Base-by-base conservation (phyloP, 192 early-diverging fungal genomes). In the Podila epicladia region DNA sequence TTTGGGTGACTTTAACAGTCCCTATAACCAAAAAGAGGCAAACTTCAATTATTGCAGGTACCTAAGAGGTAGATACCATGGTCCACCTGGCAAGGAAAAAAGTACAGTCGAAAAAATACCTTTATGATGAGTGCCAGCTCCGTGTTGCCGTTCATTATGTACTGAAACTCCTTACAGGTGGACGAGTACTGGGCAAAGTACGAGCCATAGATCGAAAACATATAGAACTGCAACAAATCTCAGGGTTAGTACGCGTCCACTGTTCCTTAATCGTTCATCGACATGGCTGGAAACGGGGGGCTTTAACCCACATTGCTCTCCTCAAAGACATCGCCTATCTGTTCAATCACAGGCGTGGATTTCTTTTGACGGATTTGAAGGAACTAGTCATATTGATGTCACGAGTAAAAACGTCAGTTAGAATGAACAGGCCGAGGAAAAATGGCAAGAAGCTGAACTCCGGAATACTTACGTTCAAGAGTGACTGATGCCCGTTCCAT, bases 201-300 rank as follows among this genome's bases (percentile, higher is more conserved):
- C 9, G 76, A 80, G 55, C 73, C 76, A 41, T 80, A 80, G 38
- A 80, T 80, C 28, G 64, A 64, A 22, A 80, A 80, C 76, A 80
- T 80, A 24, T 80, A 80, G 48, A 80, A 80, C 76, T 80, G 35
- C 24, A 31, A 48, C 29, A 41, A 1, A 48, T 8, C 48, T 11
- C 9, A 49, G 45, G 19, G 33, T 68, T 53, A n/a, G 41, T n/a
- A 63, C 24, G 22, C 24, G 2, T 17, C 41, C 41, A 13, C 12
- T 0, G 41, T 4, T 17, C 41, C 12, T 17, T 15, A 0, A 55
- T 24, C 50, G 5, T 17, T n/a, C n/a, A 7, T 24, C n/a, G 53
- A 9, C 19, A 22, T 55, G 3, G n/a, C 4, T 8, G 5, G 19
- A 55, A 9, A 12, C 41, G 41, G 41, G 4, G 12, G 38, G 41